Evolutionary conservation across 2,329 filamentous ascomycete genomes (phyloP), one percentile per base, ranked within the genome.

Genomic region (Clarireedia paspali): DNA sequence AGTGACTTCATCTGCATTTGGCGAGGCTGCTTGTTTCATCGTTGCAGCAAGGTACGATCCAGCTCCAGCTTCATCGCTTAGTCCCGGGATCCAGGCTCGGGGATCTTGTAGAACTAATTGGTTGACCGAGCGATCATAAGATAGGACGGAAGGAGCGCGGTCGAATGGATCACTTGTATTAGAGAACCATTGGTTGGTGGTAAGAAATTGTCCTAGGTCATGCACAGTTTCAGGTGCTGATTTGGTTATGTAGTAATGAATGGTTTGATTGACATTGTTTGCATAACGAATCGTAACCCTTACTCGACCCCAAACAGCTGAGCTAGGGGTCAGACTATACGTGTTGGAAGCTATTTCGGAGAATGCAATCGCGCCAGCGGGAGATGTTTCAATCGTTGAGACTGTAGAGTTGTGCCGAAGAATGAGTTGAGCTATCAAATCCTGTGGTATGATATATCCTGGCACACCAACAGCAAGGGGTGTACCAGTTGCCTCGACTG

Each of bases 61-160:
- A 0, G 77, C 77, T 1, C 81, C 81, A 0, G 73, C 81, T 67
- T 84, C 81, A 56, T 84, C 81, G 55, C 79, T 82, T 0, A 84
- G 71, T 0, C 81, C 81, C 0, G 80, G 74, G 4, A 84, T 76
- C 81, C 81, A 84, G 6, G 75, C 79, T 1, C 81, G 73, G 1
- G 71, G 56, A 36, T 79, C 75, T 50, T 78, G 76, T 30, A 69
- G 66, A 3, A 79, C 75, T 24, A 73, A 71, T 6, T 69, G 60
- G 5, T 67, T 65, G 2, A 60, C 73, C 67, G 74, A 80, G 64
- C 69, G 76, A 62, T 84, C 80, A 59, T 82, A 84, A 0, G 75
- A 76, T 68, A 84, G 78, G 56, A 82, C 72, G 0, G 80, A 83
- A 0, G 78, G 76, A 0, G 75, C 73, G 30, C 81, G 73, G 1